phyloP scores from a whole-genome alignment of 2,329 filamentous ascomycete species.

The Keithomyces neogunnii region DNA sequence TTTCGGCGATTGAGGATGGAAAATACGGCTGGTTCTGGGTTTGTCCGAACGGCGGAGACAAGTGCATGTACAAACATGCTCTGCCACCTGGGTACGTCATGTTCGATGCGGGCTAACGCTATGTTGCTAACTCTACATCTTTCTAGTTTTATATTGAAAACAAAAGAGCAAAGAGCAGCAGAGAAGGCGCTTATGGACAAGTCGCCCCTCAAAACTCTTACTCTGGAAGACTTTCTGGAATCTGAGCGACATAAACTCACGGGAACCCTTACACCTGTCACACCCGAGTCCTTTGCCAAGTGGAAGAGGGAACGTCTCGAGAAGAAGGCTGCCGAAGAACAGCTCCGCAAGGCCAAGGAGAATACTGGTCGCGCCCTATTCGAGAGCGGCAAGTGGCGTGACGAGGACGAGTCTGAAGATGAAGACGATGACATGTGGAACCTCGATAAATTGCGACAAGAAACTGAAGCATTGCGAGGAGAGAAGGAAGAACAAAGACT shows the following conservation, averaged over 20 bases:
- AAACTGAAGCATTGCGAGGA: conserved; percentile 70
- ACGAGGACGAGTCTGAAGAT: conserved; percentile 53
- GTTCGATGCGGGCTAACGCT: background rate
- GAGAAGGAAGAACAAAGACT: conserved; percentile 71
- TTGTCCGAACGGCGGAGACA: conserved; percentile 91
- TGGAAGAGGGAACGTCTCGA: conserved; percentile 94
- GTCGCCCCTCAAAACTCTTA: conserved; percentile 86
- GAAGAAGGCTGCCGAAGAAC: conserved; percentile 93
- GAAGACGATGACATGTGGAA: conserved; percentile 66
- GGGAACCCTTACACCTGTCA: conserved; percentile 87
- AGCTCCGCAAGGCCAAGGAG: conserved; percentile 86
- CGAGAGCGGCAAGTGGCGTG: conserved; percentile 89
- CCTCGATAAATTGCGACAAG: conserved; percentile 68
- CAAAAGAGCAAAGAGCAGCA: conserved; percentile 88
- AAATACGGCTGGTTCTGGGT: conserved; percentile 99
- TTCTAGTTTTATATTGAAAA: conserved; percentile 85
- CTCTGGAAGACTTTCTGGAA: conserved; percentile 94
- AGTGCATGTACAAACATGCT: conserved; percentile 98
- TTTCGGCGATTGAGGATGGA: conserved; percentile 92
- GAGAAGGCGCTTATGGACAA: conserved; percentile 97
- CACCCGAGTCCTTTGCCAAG: conserved; percentile 82
- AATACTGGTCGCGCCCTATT: conserved; percentile 92
- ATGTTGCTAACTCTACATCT: conserved; percentile 14
- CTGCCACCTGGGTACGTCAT: conserved; percentile 78
- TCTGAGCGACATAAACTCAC: conserved; percentile 93